phyloP scores from a whole-genome alignment of 2,329 filamentous ascomycete genomes.

The Cytospora chrysosperma region DNA sequence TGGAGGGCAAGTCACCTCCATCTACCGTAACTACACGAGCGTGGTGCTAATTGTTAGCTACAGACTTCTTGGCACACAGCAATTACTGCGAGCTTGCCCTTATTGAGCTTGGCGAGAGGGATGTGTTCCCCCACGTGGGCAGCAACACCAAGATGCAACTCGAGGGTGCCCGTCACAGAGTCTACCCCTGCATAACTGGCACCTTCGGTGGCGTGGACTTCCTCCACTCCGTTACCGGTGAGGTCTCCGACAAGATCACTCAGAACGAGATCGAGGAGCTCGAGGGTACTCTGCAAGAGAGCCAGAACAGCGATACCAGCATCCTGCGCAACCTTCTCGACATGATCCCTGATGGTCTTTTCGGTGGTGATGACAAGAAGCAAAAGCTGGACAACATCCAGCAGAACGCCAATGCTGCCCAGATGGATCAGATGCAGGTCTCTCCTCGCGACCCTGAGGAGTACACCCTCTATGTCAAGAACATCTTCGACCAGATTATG shows the following conservation, averaged over 20 bases:
- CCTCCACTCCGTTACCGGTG: slow-evolving; percentile 77
- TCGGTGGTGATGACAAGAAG: slow-evolving; percentile 73
- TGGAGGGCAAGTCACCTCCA: slow-evolving; percentile 59
- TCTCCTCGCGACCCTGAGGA: slow-evolving; percentile 80
- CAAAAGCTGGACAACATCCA: slow-evolving; percentile 78
- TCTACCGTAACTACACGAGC: not conserved
- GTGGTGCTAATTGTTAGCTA: slow-evolving; percentile 7
- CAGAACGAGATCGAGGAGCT: slow-evolving; percentile 90
- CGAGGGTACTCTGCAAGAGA: slow-evolving; percentile 73
- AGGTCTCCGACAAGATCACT: slow-evolving; percentile 83
- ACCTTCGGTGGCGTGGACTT: slow-evolving; percentile 96
- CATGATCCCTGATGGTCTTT: slow-evolving; percentile 77
- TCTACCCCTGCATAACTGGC: slow-evolving; percentile 84
- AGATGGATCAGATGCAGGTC: slow-evolving; percentile 72
- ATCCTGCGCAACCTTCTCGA: slow-evolving; percentile 75
- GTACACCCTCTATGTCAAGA: slow-evolving; percentile 73
- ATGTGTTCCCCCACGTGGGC: slow-evolving; percentile 86
- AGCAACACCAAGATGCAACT: slow-evolving; percentile 69
- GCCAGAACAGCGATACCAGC: slow-evolving; percentile 65
- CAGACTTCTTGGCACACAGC: slow-evolving; percentile 87
- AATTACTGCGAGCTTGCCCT: slow-evolving; percentile 89
- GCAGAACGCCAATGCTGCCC: slow-evolving; percentile 68
- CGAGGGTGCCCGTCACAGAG: slow-evolving; percentile 60
- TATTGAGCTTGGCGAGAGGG: slow-evolving; percentile 78
- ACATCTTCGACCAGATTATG: slow-evolving; percentile 77